A percentile compares a stretch with the other conserved stretches of the same genome.
These are phyloP conservation scores for Solanum appendiculatum DNA, from an alignment of 257 asterid species.

Conservation along the genomic window DNA sequence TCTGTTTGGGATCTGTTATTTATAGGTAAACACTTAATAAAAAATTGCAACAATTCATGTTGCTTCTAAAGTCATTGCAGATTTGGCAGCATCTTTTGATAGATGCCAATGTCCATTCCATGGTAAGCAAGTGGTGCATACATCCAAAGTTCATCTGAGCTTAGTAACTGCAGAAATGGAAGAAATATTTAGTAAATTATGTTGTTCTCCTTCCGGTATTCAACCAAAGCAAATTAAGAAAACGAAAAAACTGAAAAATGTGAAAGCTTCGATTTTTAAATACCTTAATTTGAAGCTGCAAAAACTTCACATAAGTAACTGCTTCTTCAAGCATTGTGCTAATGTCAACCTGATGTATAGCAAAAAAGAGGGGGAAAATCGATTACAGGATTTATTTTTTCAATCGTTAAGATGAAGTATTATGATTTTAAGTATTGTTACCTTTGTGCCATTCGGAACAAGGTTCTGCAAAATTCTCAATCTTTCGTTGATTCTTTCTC, in stretches of 20 bases:
- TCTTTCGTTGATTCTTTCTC: slow-evolving; percentile 84
- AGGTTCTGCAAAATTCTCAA: slow-evolving; percentile 78
- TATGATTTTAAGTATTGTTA: background rate
- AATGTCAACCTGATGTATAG: slow-evolving; percentile 50
- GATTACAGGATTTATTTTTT: background rate
- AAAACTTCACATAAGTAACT: slow-evolving; percentile 69
- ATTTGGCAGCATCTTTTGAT: slow-evolving; percentile 36
- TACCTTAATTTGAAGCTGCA: slow-evolving; percentile 94
- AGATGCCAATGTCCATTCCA: slow-evolving; percentile 70
- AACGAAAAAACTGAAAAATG: background rate
- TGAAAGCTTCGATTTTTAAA: background rate
- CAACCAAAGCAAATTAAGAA: background rate
- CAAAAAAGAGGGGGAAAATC: background rate
- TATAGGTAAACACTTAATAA: background rate
- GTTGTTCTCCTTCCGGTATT: no score
- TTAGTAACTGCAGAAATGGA: slow-evolving; percentile 43
- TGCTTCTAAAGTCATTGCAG: slow-evolving; percentile 3
- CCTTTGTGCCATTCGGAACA: slow-evolving; percentile 90
- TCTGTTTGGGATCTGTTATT: background rate
- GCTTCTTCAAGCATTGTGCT: slow-evolving; percentile 99
- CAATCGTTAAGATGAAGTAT: background rate
- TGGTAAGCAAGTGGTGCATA: slow-evolving; percentile 88
- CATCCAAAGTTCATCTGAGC: slow-evolving; percentile 93
- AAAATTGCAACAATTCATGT: slow-evolving; percentile 8
- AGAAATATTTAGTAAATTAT: background rate